Evolutionary conservation across 2,329 filamentous ascomycete genomes (phyloP).

Genomic region (Lecanicillium sp.): DNA sequence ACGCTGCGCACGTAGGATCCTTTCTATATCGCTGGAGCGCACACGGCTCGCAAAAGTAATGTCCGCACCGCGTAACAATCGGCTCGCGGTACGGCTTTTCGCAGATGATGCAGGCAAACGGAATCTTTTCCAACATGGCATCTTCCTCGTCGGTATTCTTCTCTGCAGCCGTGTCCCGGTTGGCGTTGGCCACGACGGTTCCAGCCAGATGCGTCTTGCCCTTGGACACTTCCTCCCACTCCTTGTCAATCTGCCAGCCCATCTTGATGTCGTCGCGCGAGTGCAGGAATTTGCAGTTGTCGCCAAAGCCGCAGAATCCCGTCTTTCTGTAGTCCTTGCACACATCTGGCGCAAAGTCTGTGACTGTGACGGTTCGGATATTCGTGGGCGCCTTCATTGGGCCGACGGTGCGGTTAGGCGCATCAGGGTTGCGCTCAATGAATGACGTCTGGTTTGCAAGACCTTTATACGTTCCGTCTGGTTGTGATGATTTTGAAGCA

Average conservation of each 20-base stretch:
- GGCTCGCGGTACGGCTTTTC: conserved; percentile 69
- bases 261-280: conserved; percentile 73
- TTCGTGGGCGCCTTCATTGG: conserved; percentile 86
- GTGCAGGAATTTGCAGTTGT: conserved; percentile 76
- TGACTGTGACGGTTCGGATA: conserved; percentile 81
- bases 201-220: conserved; percentile 55
- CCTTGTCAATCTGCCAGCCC: conserved; percentile 89
- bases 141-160: conserved; percentile 52
- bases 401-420: conserved; percentile 61
- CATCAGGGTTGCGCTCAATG: conserved; percentile 74
- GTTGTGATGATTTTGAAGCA: conserved; percentile 21
- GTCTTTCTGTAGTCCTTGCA: conserved; percentile 93
- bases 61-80: conserved; percentile 80
- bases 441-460: conserved; percentile 64
- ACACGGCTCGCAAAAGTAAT: conserved; percentile 93
- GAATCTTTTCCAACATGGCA: conserved; percentile 71
- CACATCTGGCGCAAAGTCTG: conserved; percentile 84
- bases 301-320: conserved; percentile 42
- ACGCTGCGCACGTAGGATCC: conserved; percentile 79
- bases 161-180: conserved; percentile 29
- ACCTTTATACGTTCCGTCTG: conserved; percentile 69
- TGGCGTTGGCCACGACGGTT: conserved; percentile 53
- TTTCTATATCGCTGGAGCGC: conserved; percentile 80
- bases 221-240: conserved; percentile 83
- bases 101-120: conserved; percentile 86